phyloP scores from a whole-genome alignment of 2,329 filamentous ascomycete species.

The Tolypocladium inflatum region DNA sequence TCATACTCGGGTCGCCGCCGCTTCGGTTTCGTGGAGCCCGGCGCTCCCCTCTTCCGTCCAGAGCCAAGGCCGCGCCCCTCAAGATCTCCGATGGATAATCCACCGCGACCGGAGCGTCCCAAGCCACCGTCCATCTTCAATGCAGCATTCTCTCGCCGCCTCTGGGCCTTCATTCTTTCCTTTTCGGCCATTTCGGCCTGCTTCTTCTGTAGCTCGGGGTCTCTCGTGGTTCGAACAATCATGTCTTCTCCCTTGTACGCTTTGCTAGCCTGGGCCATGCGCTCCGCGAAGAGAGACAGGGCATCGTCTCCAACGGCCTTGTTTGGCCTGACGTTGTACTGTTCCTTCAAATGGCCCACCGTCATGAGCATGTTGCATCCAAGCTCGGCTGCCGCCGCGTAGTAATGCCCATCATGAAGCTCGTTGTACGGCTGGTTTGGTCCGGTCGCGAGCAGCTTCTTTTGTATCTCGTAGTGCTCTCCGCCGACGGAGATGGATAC shows the following conservation, averaged over 20 bases:
- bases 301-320: slow-evolving; percentile 62
- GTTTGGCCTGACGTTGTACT: slow-evolving; percentile 59
- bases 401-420: slow-evolving; percentile 64
- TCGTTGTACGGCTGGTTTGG: slow-evolving; percentile 52
- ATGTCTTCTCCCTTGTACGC: slow-evolving; percentile 48
- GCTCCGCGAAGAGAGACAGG: slow-evolving; percentile 56
- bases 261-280: slow-evolving; percentile 55
- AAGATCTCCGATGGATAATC: slow-evolving; percentile 59
- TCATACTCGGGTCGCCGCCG: slow-evolving; percentile 57
- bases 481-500: slow-evolving; percentile 66
- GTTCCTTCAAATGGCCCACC: slow-evolving; percentile 66
- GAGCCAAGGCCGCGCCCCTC: slow-evolving; percentile 49
- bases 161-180: slow-evolving; percentile 57
- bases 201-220: slow-evolving; percentile 67
- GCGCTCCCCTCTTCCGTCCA: slow-evolving; percentile 43
- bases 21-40: slow-evolving; percentile 40
- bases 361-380: slow-evolving; percentile 59
- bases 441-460: slow-evolving; percentile 58
- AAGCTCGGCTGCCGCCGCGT: slow-evolving; percentile 63
- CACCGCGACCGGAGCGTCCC: slow-evolving; percentile 39
- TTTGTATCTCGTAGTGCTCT: slow-evolving; percentile 66
- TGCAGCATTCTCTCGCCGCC: slow-evolving; percentile 58
- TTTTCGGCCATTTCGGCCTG: slow-evolving; percentile 67
- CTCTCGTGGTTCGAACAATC: slow-evolving; percentile 60
- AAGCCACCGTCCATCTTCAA: slow-evolving; percentile 53